Conservation (phyloP, 805 yeast genomes). For the Myxozyma kluyveri region DNA sequence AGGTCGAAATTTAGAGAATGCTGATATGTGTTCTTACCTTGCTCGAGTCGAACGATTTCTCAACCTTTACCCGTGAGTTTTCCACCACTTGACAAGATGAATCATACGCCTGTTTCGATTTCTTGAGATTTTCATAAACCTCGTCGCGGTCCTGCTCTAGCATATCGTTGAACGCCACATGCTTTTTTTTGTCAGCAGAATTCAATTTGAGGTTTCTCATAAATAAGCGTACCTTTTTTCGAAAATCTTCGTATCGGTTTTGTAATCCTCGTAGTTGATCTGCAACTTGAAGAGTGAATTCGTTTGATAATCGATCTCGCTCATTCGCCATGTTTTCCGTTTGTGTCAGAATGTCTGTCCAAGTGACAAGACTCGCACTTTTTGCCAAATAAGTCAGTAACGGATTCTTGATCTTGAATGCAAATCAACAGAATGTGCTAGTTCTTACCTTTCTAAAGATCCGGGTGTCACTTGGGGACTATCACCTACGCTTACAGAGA, state of each 20-base stretch:
- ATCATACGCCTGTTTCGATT: conserved; percentile 76
- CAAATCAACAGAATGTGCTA: not conserved
- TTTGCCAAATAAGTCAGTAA: not conserved
- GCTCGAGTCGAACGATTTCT: conserved; percentile 52
- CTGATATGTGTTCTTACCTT: conserved; percentile 32
- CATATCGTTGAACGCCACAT: conserved; percentile 60
- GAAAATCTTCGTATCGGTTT: conserved; percentile 51
- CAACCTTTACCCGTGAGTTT: conserved; percentile 67
- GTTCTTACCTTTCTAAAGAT: conserved; percentile 57
- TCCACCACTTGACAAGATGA: conserved; percentile 78
- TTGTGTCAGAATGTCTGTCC: conserved; percentile 84
- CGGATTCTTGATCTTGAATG: not conserved
- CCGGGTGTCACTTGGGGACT: conserved; percentile 92
- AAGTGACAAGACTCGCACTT: conserved; percentile 77
- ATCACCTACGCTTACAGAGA: conserved; percentile 81
- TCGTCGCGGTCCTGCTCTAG: conserved; percentile 48
- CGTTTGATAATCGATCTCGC: conserved; percentile 55
- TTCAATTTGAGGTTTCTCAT: not conserved
- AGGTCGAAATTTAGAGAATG: not conserved
- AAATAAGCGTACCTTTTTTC: conserved; percentile 36
- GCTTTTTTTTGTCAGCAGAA: conserved; percentile 37
- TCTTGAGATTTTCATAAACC: conserved; percentile 55
- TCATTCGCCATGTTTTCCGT: conserved; percentile 78
- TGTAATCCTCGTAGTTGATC: conserved; percentile 58
- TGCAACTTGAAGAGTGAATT: conserved; percentile 57